phyloP scores from a whole-genome alignment of 768 basidiomycete genomes.

The Neoboletus brunneissimus region DNA sequence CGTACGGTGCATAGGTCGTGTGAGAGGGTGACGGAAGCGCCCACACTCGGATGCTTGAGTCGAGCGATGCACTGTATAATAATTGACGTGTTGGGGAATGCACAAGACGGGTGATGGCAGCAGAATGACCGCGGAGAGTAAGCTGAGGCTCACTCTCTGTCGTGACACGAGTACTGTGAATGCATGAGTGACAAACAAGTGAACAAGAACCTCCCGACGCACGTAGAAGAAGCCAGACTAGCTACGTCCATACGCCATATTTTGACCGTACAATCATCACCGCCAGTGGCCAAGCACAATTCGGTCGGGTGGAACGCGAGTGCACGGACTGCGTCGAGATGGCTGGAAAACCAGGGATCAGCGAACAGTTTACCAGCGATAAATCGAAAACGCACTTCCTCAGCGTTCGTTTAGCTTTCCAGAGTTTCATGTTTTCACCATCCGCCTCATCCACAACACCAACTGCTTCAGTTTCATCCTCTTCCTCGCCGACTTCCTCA shows the following conservation, averaged over 20 bases:
- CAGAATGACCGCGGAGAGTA: constrained; percentile 91
- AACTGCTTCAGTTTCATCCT: too few species aligned
- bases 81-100: constrained; percentile 73
- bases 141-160: constrained; percentile 92
- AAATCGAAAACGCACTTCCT: constrained; percentile 66
- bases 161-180: constrained; percentile 57
- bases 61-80: constrained; percentile 89
- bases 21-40: constrained; percentile 69
- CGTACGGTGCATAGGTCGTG: constrained; percentile 90
- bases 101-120: constrained; percentile 82
- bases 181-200: not conserved
- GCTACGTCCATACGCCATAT: constrained; percentile 89
- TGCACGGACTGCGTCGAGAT: constrained; percentile 89
- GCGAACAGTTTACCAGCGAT: not conserved
- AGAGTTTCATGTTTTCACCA: constrained; percentile 68
- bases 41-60: constrained; percentile 93
- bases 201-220: constrained; percentile 35
- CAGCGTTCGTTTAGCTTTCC: constrained; percentile 84
- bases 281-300: constrained; percentile 84
- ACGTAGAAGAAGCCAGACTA: constrained; percentile 74
- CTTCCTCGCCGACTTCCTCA: constrained; percentile 67
- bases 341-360: constrained; percentile 45
- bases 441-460: constrained; percentile 61
- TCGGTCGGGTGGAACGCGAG: constrained; percentile 88
- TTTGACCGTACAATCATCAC: constrained; percentile 95